Evolutionary conservation across 108 stramenopile genomes (phyloP), one percentile per base, ranked within the genome.

Genomic region (Seminavis robusta): DNA sequence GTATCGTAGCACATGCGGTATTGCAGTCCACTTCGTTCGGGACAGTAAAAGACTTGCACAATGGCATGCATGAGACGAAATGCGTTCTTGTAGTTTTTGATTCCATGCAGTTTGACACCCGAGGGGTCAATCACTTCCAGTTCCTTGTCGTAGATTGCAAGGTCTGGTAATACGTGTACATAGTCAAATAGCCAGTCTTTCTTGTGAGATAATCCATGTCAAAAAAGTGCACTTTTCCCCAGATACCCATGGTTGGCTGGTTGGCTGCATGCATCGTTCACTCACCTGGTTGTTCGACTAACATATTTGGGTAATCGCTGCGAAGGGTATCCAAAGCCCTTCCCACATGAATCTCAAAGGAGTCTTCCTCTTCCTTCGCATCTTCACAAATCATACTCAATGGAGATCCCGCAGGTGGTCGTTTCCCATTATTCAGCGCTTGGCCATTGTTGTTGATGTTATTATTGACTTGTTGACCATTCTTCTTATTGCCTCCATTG

Each of bases 261-360:
- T n/a, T n/a, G n/a, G n/a, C n/a, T n/a, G n/a, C n/a, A n/a, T n/a
- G n/a, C n/a, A n/a, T 41, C 26, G n/a, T 9, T 17, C 47, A 20
- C 79, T 71, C 72, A 67, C 68, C 65, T 46, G 80, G 83, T 61
- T 76, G 57, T 2, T 50, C 42, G 4, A 65, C 67, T 3, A 91
- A 52, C 24, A 87, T 58, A 15, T 75, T 56, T 24, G 81, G 83
- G 71, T 91, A 91, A 65, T 91, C 90, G 0, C 30, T 32, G 42
- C 66, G 31, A 3, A 91, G 52, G 0, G 76, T 71, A 52, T 91
- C 90, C 38, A 91, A 53, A 0, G 86, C 81, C 13, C 71, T 63
- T n/a, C 90, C 85, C 33, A 91, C 73, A 8, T 78, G 68, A 33
- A 85, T 42, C 73, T 91, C 86, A 59, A 85, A 91, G n/a, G n/a